phyloP scores from a whole-genome alignment of 176 grass and related monocot species.

The Rhynchospora tenuis region DNA sequence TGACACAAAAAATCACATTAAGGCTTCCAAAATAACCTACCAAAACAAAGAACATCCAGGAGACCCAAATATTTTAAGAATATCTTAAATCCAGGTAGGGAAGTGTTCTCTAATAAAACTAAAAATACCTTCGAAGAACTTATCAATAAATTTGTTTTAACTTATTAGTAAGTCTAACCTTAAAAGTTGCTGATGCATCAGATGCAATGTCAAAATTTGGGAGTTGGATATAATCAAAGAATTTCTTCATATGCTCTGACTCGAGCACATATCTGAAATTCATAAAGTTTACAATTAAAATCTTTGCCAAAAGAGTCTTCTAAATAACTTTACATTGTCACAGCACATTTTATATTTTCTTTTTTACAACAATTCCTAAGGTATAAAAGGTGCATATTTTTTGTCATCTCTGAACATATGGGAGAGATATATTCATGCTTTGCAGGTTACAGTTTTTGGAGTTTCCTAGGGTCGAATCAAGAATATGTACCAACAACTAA shows the following conservation, averaged over 20 bases:
- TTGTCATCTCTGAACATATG: neutral
- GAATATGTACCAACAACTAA: neutral
- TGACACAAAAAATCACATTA: neutral
- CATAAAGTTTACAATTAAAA: neutral
- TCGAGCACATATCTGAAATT: slow-evolving; percentile 83
- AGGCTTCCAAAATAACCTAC: neutral
- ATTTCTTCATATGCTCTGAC: slow-evolving; percentile 97
- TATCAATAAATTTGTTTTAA: neutral
- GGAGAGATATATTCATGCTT: neutral
- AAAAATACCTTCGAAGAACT: neutral
- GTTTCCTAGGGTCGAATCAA: neutral
- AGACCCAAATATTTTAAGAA: neutral
- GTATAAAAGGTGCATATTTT: neutral
- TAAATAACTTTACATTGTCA: neutral
- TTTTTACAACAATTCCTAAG: neutral
- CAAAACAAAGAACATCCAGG: neutral
- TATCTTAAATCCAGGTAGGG: neutral
- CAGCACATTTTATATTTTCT: neutral
- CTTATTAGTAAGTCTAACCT: slow-evolving; percentile 32
- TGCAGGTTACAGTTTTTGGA: neutral
- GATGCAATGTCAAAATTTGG: slow-evolving; percentile 99
- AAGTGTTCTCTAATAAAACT: neutral
- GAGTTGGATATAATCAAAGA: slow-evolving; percentile 96
- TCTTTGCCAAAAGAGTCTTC: neutral
- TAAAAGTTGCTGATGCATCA: slow-evolving; percentile 94